Evolutionary conservation across 2,329 filamentous ascomycete genomes (phyloP), one percentile per base, ranked within the genome.

Genomic region (Exophiala bonariae): DNA sequence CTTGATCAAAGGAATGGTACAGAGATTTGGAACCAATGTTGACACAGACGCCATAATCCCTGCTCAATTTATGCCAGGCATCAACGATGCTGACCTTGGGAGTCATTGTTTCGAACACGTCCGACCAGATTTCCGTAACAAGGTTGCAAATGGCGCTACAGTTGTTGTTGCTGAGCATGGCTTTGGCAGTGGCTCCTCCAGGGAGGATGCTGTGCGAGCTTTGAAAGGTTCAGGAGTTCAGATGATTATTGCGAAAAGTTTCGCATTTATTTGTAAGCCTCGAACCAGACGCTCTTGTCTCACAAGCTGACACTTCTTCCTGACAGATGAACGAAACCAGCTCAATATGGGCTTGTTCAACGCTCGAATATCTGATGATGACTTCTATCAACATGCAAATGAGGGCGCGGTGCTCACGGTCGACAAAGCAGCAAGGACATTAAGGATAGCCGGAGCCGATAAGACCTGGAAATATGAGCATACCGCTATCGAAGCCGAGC

Each of bases 21-120:
- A 35, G 14, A 8, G 32, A 8, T 35, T 35, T 17, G 14, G 14
- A 35, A 17, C n/a, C 14, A 35, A 35, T 16, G 32, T 35, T 16
- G 32, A 35, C 32, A 35, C 32, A n/a, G 8, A 31, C 8, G 28
- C n/a, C 9, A 31, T n/a, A 31, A 48, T 47, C 19, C 49, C 45
- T 8, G 49, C 45, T 20, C 44, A 52, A 30, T 52, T 95, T 87
- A 88, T 71, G 73, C 13, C 82, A 82, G 39, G 28, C 11, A 16
- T n/a, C 16, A 52, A 55, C 4, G 61, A 66, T 22, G 61, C 66
- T 45, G 61, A 56, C 3, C 55, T 69, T 26, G 70, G 68, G 8
- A 22, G 49, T 2, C 66, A 73, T 44, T 74, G 70, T 38, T 57
- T 74, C 1, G 61, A 69, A 39, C 63, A 64, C 51, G 69, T 64